Base-by-base conservation (phyloP, 2,329 filamentous ascomycete species). In the Atkinsonella hypoxylon region DNA sequence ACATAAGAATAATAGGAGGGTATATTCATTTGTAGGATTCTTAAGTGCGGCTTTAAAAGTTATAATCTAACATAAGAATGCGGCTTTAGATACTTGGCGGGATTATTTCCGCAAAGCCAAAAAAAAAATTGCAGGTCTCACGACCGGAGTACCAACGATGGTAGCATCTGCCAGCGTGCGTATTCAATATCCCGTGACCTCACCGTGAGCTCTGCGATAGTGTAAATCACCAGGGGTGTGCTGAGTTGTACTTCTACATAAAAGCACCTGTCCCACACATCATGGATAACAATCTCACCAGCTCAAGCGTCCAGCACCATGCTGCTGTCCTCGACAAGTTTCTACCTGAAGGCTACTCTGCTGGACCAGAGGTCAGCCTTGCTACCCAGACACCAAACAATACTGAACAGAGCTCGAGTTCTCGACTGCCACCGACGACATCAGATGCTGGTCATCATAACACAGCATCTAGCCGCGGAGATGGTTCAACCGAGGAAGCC, bases 401-500 rank as follows among this genome's bases (percentile, higher is more conserved):
- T 13, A 18, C 32, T 43, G 10, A n/a, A n/a, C 13, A 51, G 34
- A 15, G 8, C 39, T 26, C 40, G n/a, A 47, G 26, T 20, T 32
- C 45, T 7, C 40, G n/a, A 38, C 2, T 17, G 39, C 7, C 49
- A 32, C 10, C 42, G 4, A 32, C 17, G 17, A 30, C 20, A 30
- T 30, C 48, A 20, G 34, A 40, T 13, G 42, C 2, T 15, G 34
- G 30, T 30, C 20, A 43, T 38, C 20, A 47, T 22, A 30, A n/a
- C 8, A 20, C 40, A 18, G 3, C n/a, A 34, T 43, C 18, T 10
- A 22, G 52, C 56, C 5, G 51, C 55, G 57, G 51, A 54, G 54
- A 51, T 10, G 22, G 15, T 13, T 59, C 59, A 2, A 54, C 58
- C 43, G 78, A 83, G 53, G 53, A 83, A 53, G 53, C 56, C n/a